phyloP scores from a whole-genome alignment of 768 basidiomycete genomes.

The Leccinum aurantiacum region DNA sequence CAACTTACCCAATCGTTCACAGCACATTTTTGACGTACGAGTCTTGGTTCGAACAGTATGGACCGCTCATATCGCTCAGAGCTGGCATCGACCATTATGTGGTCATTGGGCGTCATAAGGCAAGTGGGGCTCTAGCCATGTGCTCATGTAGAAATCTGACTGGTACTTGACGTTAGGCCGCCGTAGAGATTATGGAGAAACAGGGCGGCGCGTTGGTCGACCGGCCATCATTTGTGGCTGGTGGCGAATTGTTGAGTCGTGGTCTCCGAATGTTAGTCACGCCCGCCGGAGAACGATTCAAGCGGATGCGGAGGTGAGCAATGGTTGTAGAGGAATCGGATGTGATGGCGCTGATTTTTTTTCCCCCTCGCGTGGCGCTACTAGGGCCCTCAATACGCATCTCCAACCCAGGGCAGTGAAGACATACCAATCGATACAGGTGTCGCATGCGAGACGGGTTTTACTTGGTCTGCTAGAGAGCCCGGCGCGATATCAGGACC shows the following conservation, averaged over 20 bases:
- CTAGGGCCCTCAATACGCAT: constrained; percentile 53
- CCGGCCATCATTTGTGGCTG: constrained; percentile 41
- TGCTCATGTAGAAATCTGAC: not conserved
- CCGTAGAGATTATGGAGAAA: constrained; percentile 60
- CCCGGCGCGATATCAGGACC: constrained; percentile 11
- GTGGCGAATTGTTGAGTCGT: constrained; percentile 50
- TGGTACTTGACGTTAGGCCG: constrained; percentile 37
- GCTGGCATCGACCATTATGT: constrained; percentile 37
- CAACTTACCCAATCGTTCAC: not conserved
- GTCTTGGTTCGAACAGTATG: constrained; percentile 56
- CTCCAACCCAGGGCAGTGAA: constrained; percentile 48
- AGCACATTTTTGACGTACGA: constrained; percentile 33
- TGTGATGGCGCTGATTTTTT: not conserved
- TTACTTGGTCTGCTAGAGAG: constrained; percentile 15
- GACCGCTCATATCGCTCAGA: constrained; percentile 54
- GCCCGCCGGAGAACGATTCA: constrained; percentile 50
- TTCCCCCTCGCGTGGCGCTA: constrained; percentile 12
- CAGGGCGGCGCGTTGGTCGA: constrained; percentile 40
- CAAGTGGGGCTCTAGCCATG: not conserved
- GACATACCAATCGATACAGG: constrained; percentile 46
- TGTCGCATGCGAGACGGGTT: constrained; percentile 26
- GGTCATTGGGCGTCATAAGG: constrained; percentile 22
- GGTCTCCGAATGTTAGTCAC: constrained; percentile 54
- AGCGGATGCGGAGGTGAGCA: constrained; percentile 50
- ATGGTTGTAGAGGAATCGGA: constrained; percentile 1